Evolutionary conservation across 352 stramenopile genomes (phyloP).

Genomic region (Phytophthora melonis): DNA sequence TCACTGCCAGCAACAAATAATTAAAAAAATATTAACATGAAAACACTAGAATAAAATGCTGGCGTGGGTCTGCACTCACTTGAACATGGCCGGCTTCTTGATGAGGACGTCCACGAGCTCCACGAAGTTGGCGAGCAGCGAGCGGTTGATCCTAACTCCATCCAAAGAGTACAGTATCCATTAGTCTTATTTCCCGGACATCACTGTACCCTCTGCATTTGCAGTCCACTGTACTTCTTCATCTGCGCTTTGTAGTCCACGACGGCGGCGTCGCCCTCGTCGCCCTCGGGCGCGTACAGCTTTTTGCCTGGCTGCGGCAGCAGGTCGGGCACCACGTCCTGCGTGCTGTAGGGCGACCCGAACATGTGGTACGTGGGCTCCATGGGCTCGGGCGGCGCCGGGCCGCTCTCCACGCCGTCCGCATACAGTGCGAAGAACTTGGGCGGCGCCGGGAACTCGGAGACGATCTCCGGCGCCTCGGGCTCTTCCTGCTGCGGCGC

Average conservation of each 20-base stretch:
- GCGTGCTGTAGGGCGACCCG: slow-evolving; percentile 82
- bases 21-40: slow-evolving; percentile 4
- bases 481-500: slow-evolving; percentile 33
- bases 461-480: slow-evolving; percentile 84
- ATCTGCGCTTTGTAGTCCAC: slow-evolving; percentile 84
- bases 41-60: background rate
- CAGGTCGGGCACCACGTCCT: slow-evolving; percentile 83
- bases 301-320: slow-evolving; percentile 69
- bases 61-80: slow-evolving; percentile 48
- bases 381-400: slow-evolving; percentile 74
- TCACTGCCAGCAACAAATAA: slow-evolving; percentile 47
- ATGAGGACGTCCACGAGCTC: slow-evolving; percentile 88
- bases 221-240: slow-evolving; percentile 62
- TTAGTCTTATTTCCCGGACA: background rate
- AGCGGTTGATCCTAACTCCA: slow-evolving; percentile 73
- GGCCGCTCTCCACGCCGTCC: slow-evolving; percentile 57
- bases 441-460: slow-evolving; percentile 82
- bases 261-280: slow-evolving; percentile 16
- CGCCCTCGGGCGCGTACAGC: slow-evolving; percentile 51
- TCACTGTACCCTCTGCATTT: background rate
- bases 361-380: slow-evolving; percentile 89
- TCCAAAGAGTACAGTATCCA: background rate
- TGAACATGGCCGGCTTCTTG: slow-evolving; percentile 81
- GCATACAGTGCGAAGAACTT: slow-evolving; percentile 82
- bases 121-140: slow-evolving; percentile 86